Evolutionary conservation across 148 eudicot species (phyloP), one percentile per base, ranked within the genome.

Genomic region (Mesembryanthemum crystallinum): DNA sequence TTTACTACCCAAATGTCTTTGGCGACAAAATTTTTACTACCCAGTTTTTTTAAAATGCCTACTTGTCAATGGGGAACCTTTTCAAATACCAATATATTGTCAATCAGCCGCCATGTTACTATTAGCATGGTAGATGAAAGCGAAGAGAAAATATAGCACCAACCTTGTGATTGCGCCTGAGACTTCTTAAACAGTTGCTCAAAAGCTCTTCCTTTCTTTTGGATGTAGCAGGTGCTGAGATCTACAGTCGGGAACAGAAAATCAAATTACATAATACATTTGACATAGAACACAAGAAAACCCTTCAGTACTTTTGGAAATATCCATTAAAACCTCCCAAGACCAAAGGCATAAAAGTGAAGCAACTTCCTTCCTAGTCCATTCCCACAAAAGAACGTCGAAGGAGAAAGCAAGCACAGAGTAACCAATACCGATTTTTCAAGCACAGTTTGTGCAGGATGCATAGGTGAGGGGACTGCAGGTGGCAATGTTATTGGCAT

Each of bases 111-210:
- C 4, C 43, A 20, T 64, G 67, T 63, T 24, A 23, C 71, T 70
- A 32, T 23, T 71, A 45, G 64, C 61, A 17, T 9, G 68, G 7
- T 54, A 77, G 33, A 55, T 69, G 30, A 63, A 49, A 23, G 4
- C 21, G 23, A 25, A 33, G 42, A 8, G 59, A 51, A 57, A 29
- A 43, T 69, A 33, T 27, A 15, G 42, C 64, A 55, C 67, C 52
- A 75, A 91, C 98, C 97, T 80, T 85, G 80, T 88, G 82, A 76
- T 82, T 85, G 70, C 87, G 90, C 86, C 78, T 94, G 65, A 94
- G 86, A 80, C 87, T 78, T 78, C 90, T 80, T 82, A 94, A 81
- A 69, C 92, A 94, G 52, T 90, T 84, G 66, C 87, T 80, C 85
- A 94, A 74, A 57, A 80, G 82, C 73, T 87, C 95, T 21, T 77